Evolutionary conservation across 768 basidiomycete genomes (phyloP).

Genomic region (Mycena belliarum): DNA sequence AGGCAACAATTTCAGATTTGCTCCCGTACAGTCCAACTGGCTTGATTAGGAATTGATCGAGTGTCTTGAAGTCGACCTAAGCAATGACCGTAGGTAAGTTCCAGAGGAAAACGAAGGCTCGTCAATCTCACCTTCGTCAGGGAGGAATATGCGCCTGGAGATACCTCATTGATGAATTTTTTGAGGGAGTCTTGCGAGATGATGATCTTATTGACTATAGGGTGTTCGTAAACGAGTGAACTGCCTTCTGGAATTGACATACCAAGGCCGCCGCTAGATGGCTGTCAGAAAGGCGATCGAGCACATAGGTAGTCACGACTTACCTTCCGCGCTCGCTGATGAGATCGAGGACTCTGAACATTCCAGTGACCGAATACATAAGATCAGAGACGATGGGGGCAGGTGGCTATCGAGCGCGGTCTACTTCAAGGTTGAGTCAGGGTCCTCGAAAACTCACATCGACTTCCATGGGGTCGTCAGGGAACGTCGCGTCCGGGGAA

Average conservation of each 20-base stretch:
- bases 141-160: constrained; percentile 52
- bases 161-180: constrained; percentile 47
- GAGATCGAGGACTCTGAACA: constrained; percentile 10
- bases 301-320: no score
- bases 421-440: not conserved
- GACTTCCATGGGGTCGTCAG: constrained; percentile 8
- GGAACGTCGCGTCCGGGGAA: not conserved
- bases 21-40: constrained; percentile 61
- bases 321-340: constrained; percentile 7
- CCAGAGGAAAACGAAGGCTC: not conserved
- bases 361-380: constrained; percentile 4
- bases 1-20: constrained; percentile 48
- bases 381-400: constrained; percentile 1
- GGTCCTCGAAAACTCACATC: not conserved
- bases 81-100: not conserved
- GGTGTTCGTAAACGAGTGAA: not conserved
- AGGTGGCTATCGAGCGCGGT: not conserved
- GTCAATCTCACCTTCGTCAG: constrained; percentile 39
- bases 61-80: constrained; percentile 50
- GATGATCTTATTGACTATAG: constrained; percentile 60
- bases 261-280: constrained; percentile 4
- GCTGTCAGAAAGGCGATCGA: not conserved
- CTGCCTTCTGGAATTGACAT: not conserved
- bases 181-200: constrained; percentile 52
- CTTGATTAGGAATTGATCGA: constrained; percentile 47